Conservation (phyloP, 202 grass and related monocot species). For the Miscanthus sacchariflorus region DNA sequence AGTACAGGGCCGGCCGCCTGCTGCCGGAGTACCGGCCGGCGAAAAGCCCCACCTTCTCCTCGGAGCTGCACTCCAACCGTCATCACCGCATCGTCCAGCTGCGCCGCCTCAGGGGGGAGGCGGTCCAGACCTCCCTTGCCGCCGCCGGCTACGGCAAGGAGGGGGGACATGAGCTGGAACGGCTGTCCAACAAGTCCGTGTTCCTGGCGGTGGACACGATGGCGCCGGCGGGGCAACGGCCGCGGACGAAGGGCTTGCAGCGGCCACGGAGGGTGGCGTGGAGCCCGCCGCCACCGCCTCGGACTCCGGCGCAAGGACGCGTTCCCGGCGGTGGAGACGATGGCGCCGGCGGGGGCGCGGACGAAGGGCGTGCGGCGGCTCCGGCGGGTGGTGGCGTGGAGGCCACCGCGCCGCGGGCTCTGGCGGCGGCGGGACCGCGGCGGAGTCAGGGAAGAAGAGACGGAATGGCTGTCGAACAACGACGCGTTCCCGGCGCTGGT, state of each 20-base stretch:
- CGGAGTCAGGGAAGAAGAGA: neutral
- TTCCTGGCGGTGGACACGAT: conserved; percentile 50
- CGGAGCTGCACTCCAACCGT: neutral
- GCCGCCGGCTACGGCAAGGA: too few species aligned
- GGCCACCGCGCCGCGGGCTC: too few species aligned
- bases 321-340: neutral
- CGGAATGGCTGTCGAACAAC: neutral
- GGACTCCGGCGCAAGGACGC: neutral
- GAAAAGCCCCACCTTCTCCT: neutral
- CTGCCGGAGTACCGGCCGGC: too few species aligned
- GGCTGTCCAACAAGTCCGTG: too few species aligned
- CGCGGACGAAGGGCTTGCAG: neutral
- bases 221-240: conserved; percentile 32
- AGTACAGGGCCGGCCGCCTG: too few species aligned
- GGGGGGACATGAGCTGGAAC: too few species aligned
- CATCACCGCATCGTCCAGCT: neutral
- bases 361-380: neutral
- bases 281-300: neutral
- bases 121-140: neutral
- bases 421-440: too few species aligned
- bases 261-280: neutral
- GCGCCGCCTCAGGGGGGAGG: neutral
- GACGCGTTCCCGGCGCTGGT: too few species aligned
- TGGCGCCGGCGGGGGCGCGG: too few species aligned
- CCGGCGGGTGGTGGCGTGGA: too few species aligned